Conservation (phyloP, 164 flowering plant species). For the Buxus sempervirens region DNA sequence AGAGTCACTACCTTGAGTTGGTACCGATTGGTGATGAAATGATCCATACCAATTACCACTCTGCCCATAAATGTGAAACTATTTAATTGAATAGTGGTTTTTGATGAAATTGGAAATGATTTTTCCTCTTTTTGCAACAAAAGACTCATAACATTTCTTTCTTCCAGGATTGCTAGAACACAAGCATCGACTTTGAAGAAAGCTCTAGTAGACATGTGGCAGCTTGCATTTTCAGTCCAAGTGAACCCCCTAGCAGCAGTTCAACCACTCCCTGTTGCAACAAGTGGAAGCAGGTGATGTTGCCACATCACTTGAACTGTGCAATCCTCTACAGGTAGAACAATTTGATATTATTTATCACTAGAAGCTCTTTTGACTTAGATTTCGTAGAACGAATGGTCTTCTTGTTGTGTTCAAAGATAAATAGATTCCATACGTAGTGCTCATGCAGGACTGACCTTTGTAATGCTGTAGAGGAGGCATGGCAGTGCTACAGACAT, state of each 20-base stretch:
- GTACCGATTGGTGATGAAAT: too few species aligned
- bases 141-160: background rate
- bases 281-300: slow-evolving; percentile 31
- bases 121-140: too few species aligned
- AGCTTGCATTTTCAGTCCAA: slow-evolving; percentile 89
- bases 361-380: too few species aligned
- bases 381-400: background rate
- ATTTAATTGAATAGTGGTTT: too few species aligned
- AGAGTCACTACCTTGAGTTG: too few species aligned
- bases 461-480: too few species aligned
- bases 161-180: slow-evolving; percentile 39
- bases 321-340: background rate
- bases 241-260: slow-evolving; percentile 92
- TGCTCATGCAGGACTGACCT: too few species aligned
- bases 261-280: slow-evolving; percentile 53
- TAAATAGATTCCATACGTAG: too few species aligned
- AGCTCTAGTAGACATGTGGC: slow-evolving; percentile 71
- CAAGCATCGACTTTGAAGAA: slow-evolving; percentile 44
- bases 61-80: too few species aligned
- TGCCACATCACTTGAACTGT: background rate
- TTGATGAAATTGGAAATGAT: too few species aligned
- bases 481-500: too few species aligned
- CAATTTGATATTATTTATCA: background rate
- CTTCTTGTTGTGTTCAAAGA: background rate
- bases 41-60: too few species aligned